Percentiles rank a stretch among this genome's conserved stretches.
These are phyloP conservation scores for Fusarium drepaniforme DNA, from an alignment of 2,329 filamentous ascomycete species.

Conservation along the genomic window DNA sequence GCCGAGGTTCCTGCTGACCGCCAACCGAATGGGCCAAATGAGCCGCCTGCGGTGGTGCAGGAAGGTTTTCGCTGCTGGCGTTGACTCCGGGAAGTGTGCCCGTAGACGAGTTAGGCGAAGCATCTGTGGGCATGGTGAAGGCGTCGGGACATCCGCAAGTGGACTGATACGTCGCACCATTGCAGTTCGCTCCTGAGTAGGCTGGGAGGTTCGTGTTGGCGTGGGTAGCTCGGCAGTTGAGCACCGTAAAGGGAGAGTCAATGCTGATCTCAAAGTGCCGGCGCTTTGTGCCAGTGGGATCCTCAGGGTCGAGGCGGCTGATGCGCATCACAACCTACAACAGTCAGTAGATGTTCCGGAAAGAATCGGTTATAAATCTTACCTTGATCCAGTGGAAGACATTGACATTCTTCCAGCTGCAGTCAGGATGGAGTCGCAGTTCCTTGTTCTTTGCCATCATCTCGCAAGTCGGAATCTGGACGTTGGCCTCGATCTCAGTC, in stretches of 20 bases:
- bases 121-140: conserved; percentile 66
- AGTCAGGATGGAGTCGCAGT: conserved; percentile 83
- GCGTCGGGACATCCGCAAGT: conserved; percentile 68
- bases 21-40: conserved; percentile 54
- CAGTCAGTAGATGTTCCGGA: conserved; percentile 19
- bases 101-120: conserved; percentile 75
- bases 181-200: conserved; percentile 70
- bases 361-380: conserved; percentile 43
- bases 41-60: conserved; percentile 67
- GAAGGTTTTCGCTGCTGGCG: conserved; percentile 51
- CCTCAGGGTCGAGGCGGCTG: conserved; percentile 83
- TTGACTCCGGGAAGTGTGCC: conserved; percentile 59
- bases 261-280: conserved; percentile 97
- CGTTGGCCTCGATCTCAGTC: conserved; percentile 94
- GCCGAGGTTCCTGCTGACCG: conserved; percentile 63
- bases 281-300: conserved; percentile 78
- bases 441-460: conserved; percentile 81
- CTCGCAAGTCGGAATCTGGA: conserved; percentile 90
- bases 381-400: conserved; percentile 98
- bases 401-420: conserved; percentile 92
- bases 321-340: conserved; percentile 89
- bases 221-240: conserved; percentile 93
- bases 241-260: conserved; percentile 92
- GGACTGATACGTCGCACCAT: conserved; percentile 58
- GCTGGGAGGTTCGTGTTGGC: conserved; percentile 88